Percentiles rank a stretch among this genome's conserved stretches.
These are phyloP conservation scores for Cryptococcus sp. DNA, from an alignment of 1,284 basidiomycete species.

Conservation along the genomic window DNA sequence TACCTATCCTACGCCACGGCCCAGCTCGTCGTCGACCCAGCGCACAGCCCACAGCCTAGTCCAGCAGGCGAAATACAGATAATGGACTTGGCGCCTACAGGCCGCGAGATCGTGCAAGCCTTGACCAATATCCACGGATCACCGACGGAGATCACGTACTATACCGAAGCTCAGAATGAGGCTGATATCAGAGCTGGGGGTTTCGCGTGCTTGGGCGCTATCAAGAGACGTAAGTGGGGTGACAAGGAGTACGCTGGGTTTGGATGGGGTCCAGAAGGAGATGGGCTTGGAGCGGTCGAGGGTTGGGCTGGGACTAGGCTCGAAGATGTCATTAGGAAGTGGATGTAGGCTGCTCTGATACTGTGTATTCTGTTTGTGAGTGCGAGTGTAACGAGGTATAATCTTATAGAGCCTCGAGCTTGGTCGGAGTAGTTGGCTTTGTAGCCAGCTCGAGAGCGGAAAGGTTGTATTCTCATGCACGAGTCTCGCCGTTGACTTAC, in stretches of 20 bases:
- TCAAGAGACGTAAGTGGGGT: constrained; percentile 9
- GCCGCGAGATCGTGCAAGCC: constrained; percentile 8
- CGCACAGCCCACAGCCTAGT: not conserved
- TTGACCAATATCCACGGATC: constrained; percentile 12
- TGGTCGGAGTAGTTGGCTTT: no score
- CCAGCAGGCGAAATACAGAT: constrained; percentile 1
- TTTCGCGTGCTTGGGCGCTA: constrained; percentile 5
- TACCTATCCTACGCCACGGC: constrained; percentile 14
- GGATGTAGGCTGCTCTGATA: no score
- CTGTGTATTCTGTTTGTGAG: no score
- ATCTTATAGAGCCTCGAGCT: no score
- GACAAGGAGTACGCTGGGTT: not conserved
- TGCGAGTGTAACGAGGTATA: no score
- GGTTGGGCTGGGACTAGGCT: no score
- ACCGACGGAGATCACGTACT: constrained; percentile 2
- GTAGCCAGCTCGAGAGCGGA: no score
- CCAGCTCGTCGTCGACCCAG: constrained; percentile 7
- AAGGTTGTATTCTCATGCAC: no score
- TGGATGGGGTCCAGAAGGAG: no score
- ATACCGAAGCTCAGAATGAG: constrained; percentile 6
- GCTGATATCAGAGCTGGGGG: not conserved
- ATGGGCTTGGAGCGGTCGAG: no score
- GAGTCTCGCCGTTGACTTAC: no score
- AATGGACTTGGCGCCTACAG: constrained; percentile 10
- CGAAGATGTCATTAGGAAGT: no score